Base-by-base conservation (phyloP, 768 basidiomycete genomes). In the Boletus sp. region DNA sequence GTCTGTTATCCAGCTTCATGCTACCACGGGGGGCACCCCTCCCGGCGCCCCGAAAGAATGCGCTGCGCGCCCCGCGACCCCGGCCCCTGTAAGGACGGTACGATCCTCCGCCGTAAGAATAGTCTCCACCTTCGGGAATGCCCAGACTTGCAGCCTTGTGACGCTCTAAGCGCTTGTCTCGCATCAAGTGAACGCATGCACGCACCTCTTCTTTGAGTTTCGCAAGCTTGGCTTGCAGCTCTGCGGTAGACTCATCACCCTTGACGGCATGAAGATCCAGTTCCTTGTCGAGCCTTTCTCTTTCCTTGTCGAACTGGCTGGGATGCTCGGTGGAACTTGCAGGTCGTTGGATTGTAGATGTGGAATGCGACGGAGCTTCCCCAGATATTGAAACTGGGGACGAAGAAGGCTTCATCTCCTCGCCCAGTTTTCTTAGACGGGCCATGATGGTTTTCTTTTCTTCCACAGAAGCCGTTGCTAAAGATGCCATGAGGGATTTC, bases 1-100 rank as follows among this genome's bases (percentile, higher is more conserved):
- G 90, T 17, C 94, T 84, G 66, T 94, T 93, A 71, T 97, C 94
- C 30, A 97, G 82, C 67, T 90, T 90, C 88, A 96, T 89, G 64
- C 86, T 92, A 10, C 78, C 76, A 41, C 87, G 81, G 10, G 85
- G 78, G 46, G 83, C 85, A 55, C 90, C 89, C 45, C 90, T 83
- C 60, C 81, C 77, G 9, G 77, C 78, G 41, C 80, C 80, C 14
- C 89, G 83, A 69, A 79, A 83, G 64, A 80, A 86, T 14, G 82
- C 75, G 46, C 91, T 72, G 0, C 78, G 77, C 29, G 70, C 73
- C 3, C 86, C 89, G 53, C 88, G 77, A 33, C 77, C 83, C 28
- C 86, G 83, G 11, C 86, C 87, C 56, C 91, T 81, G 47, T 88
- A 87, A 29, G 87, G 82, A 10, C 90, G 81, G 62, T 85, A 84